Evolutionary conservation across 371 early-diverging fungal genomes (phyloP).

Genomic region (Nematocida sp.): DNA sequence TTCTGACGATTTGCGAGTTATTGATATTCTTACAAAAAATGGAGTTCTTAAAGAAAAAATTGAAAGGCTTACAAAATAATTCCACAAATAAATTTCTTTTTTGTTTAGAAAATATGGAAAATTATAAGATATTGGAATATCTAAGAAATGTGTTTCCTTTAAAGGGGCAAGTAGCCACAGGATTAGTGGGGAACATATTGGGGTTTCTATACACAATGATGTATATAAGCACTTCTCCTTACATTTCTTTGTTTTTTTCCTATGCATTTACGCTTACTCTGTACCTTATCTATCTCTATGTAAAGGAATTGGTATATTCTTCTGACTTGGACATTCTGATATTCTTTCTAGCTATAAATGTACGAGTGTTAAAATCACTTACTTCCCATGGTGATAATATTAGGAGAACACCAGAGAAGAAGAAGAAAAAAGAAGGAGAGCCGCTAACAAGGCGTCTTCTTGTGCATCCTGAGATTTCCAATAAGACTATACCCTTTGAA

Average conservation of each 20-base stretch:
- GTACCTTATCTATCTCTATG: background rate
- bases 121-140: too few relatives aligned
- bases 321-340: background rate
- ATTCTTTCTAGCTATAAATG: background rate
- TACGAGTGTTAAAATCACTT: background rate
- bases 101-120: background rate
- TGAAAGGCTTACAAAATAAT: slow-evolving; percentile 31
- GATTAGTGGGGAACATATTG: background rate
- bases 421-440: too few relatives aligned
- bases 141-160: background rate
- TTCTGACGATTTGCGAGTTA: slow-evolving; percentile 31
- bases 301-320: background rate
- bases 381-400: background rate
- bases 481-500: slow-evolving; percentile 5
- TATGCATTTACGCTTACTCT: background rate
- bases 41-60: slow-evolving; percentile 38
- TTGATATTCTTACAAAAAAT: slow-evolving; percentile 34
- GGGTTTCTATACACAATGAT: background rate
- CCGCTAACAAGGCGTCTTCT: background rate
- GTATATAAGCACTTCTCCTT: background rate
- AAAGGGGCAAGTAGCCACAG: background rate
- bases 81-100: slow-evolving; percentile 16
- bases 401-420: too few relatives aligned
- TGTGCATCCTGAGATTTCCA: background rate
- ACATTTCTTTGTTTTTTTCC: background rate